Evolutionary conservation across 192 early-diverging fungal genomes (phyloP), one percentile per base, ranked within the genome.

Genomic region (Entomortierella lignicola): DNA sequence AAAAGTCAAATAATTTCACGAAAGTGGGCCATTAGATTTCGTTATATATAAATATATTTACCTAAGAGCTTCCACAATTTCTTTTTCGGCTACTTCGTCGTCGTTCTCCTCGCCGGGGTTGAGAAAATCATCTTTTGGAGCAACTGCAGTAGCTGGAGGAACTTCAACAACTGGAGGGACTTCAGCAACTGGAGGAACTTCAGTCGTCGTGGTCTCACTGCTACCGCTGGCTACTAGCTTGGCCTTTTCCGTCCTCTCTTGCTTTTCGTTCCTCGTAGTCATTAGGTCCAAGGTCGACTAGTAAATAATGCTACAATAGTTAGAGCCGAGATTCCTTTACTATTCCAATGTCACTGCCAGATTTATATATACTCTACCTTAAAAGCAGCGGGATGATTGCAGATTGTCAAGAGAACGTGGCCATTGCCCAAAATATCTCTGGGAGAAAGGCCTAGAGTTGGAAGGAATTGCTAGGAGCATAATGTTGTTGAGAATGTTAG

Each of bases 301-400:
- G 52, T 8, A n/a, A 52, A 52, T 7, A 10, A 27, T 17, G 52
- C 10, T 4, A 54, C 27, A 29, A 54, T n/a, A n/a, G n/a, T n/a
- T n/a, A n/a, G n/a, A n/a, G n/a, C n/a, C n/a, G n/a, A n/a, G n/a
- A n/a, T n/a, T n/a, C n/a, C n/a, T n/a, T n/a, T n/a, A n/a, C n/a
- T n/a, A n/a, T n/a, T n/a, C n/a, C n/a, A n/a, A n/a, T n/a, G n/a
- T n/a, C n/a, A n/a, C n/a, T n/a, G n/a, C n/a, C n/a, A n/a, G n/a
- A n/a, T n/a, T n/a, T n/a, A n/a, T n/a, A n/a, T n/a, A 10, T 29
- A 8, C 6, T 32, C 44, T 55, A 66, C 80, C 39, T 73, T 62
- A 56, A 86, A 88, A 12, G 88, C 80, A 1, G 86, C 82, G 1
- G 92, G 92, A 57, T 93, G 92, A 44, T 91, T 91, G 66, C 92